These are phyloP conservation scores for Microthyrium microscopicum DNA, from an alignment of 2,329 filamentous ascomycete species.

Conservation along the genomic window DNA sequence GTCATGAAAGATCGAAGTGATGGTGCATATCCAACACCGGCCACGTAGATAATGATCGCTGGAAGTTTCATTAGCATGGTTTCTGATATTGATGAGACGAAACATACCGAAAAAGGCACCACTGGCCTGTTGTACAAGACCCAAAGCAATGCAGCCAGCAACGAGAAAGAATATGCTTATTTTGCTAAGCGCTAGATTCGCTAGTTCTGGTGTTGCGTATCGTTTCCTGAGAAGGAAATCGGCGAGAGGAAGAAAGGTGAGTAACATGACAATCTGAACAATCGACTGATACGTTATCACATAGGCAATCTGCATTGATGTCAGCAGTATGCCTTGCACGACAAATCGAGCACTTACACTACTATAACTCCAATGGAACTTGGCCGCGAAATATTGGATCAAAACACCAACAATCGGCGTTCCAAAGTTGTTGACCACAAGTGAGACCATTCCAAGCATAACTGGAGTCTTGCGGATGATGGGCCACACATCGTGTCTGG, in stretches of 20 bases:
- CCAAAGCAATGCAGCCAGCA: not conserved
- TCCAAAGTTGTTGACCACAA: conserved; percentile 1
- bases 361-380: conserved; percentile 1
- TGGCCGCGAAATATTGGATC: conserved; percentile 3
- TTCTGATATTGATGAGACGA: no score
- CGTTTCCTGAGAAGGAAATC: not conserved
- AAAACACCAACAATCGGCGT: not conserved
- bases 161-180: conserved; percentile 1
- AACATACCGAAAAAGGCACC: conserved; percentile 1
- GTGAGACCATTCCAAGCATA: conserved; percentile 1
- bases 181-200: conserved; percentile 1
- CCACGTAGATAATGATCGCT: not conserved
- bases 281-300: not conserved
- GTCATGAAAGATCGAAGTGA: conserved; percentile 5
- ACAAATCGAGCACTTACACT: not conserved
- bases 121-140: not conserved
- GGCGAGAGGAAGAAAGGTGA: not conserved
- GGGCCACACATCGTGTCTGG: not conserved
- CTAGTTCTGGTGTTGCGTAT: conserved; percentile 3
- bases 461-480: not conserved
- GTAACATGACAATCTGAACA: conserved; percentile 1
- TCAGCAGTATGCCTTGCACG: no score
- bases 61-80: no score
- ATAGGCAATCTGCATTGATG: conserved; percentile 1
- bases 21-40: conserved; percentile 1